Evolutionary conservation across 768 basidiomycete species (phyloP).

Genomic region (Leccinellum luteum): DNA sequence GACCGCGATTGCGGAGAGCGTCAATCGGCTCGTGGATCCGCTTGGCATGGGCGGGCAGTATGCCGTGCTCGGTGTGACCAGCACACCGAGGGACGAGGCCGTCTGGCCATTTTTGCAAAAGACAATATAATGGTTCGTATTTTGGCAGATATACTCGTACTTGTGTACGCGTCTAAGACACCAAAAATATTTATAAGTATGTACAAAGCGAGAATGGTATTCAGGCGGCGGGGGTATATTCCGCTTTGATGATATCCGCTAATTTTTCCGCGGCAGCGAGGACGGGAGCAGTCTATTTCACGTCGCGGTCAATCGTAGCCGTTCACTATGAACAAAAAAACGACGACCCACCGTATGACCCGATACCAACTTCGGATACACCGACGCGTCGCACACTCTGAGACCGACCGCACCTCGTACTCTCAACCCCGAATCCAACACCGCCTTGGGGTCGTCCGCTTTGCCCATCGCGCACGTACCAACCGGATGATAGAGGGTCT

Average conservation of each 20-base stretch:
- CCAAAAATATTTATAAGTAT: neutral
- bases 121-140: neutral
- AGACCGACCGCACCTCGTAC: conserved; percentile 44
- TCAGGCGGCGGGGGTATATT: conserved; percentile 4
- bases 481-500: conserved; percentile 45
- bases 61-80: conserved; percentile 62
- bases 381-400: conserved; percentile 45
- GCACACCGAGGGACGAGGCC: conserved; percentile 6
- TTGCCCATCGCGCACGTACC: conserved; percentile 38
- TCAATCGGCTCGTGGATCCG: conserved; percentile 70
- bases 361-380: conserved; percentile 42
- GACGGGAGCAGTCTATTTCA: conserved; percentile 25
- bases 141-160: neutral
- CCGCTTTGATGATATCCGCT: conserved; percentile 32
- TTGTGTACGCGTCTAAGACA: neutral
- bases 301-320: neutral
- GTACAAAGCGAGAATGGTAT: neutral
- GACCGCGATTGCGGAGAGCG: conserved; percentile 55
- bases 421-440: conserved; percentile 41
- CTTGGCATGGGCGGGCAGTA: conserved; percentile 89
- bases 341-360: conserved; percentile 40
- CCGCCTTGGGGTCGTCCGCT: conserved; percentile 39
- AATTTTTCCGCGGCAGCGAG: conserved; percentile 36
- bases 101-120: conserved; percentile 34
- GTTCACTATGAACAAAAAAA: too few relatives aligned